Evolutionary conservation across 2,329 filamentous ascomycete species (phyloP).

Genomic region (Sphaerulina musiva): DNA sequence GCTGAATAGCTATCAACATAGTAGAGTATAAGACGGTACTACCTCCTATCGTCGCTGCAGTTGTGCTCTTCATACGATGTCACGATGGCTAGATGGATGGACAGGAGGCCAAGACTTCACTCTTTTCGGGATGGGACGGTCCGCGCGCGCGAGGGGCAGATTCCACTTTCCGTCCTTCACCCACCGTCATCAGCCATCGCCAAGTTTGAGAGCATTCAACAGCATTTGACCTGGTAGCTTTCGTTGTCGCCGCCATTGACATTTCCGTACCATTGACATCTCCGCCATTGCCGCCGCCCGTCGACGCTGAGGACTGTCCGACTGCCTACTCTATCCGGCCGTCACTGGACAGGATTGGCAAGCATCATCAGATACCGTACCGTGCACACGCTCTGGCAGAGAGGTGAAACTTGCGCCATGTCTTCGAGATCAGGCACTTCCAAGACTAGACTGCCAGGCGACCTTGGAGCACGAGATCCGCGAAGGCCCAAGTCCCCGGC

Average conservation of each 20-base stretch:
- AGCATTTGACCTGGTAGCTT: background rate
- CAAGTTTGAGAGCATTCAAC: background rate
- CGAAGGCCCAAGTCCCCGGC: constrained; percentile 31
- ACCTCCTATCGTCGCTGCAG: too few species aligned
- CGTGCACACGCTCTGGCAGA: background rate
- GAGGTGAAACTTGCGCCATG: constrained; percentile 26
- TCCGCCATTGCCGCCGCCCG: constrained; percentile 25
- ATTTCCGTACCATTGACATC: constrained; percentile 21
- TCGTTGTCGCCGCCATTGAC: constrained; percentile 7
- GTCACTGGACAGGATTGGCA: constrained; percentile 29
- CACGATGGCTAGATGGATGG: too few species aligned
- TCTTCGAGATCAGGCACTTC: constrained; percentile 26
- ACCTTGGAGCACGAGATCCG: constrained; percentile 34
- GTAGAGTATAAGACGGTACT: too few species aligned
- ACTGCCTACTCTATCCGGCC: constrained; percentile 26
- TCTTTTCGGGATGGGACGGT: too few species aligned
- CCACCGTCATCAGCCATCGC: too few species aligned
- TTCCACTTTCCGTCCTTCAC: too few species aligned
- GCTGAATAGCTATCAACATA: too few species aligned
- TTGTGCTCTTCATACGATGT: too few species aligned
- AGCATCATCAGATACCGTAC: constrained; percentile 23
- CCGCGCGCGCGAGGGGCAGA: too few species aligned
- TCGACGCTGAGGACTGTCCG: constrained; percentile 10
- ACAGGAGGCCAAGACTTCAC: too few species aligned
- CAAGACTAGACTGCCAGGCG: constrained; percentile 32